Conservation (phyloP, 1,284 basidiomycete genomes). For the Fomitopsis pinicola region DNA sequence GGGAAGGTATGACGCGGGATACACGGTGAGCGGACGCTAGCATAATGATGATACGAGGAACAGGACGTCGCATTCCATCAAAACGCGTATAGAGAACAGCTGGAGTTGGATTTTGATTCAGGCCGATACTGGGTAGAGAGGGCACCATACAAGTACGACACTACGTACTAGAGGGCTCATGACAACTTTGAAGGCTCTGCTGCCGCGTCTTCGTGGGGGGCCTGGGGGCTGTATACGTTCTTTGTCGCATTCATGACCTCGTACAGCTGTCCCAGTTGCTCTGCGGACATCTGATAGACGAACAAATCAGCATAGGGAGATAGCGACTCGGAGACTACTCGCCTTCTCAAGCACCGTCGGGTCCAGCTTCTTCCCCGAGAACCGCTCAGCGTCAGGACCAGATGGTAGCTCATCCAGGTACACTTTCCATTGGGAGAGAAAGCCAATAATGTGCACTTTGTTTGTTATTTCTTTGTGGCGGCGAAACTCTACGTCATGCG, state of each 20-base stretch:
- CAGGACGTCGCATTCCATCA: not conserved
- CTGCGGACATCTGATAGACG: conserved; percentile 63
- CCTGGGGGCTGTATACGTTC: conserved; percentile 72
- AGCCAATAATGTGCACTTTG: conserved; percentile 87
- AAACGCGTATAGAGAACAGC: not conserved
- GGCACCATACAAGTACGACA: not conserved
- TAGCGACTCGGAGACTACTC: conserved; percentile 31
- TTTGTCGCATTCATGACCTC: conserved; percentile 90
- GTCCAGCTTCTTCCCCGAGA: conserved; percentile 72
- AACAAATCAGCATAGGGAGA: not conserved
- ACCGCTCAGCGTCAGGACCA: conserved; percentile 39
- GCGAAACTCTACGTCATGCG: conserved; percentile 64
- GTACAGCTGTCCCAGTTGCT: conserved; percentile 88
- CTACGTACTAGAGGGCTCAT: not conserved
- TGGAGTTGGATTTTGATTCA: not conserved
- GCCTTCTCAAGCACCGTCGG: conserved; percentile 72
- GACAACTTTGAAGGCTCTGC: conserved; percentile 6
- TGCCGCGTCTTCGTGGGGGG: not conserved
- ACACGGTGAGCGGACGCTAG: not conserved
- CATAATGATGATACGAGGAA: not conserved
- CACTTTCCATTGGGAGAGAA: conserved; percentile 89
- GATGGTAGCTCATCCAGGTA: conserved; percentile 75
- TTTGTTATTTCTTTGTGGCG: conserved; percentile 78
- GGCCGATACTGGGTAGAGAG: not conserved
- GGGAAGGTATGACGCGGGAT: not conserved